Conservation (phyloP, 306 rosid genomes). For the Vigna unguiculata region DNA sequence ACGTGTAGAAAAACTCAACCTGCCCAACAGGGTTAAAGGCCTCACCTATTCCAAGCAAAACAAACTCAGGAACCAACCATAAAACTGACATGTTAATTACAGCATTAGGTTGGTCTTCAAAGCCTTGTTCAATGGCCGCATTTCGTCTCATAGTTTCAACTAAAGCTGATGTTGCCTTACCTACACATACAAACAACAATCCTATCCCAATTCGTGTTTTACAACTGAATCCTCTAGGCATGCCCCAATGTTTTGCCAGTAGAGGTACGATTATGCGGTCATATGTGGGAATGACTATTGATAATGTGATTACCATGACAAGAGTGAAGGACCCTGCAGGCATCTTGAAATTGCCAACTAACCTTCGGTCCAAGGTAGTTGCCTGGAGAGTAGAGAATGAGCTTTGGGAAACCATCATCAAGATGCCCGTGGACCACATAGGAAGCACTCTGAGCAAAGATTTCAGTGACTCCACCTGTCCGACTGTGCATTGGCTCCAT, state of each 20-base stretch:
- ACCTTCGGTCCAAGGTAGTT: slow-evolving; percentile 45
- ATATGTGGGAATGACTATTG: slow-evolving; percentile 40
- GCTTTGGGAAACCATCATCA: slow-evolving; percentile 40
- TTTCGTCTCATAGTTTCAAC: slow-evolving; percentile 49
- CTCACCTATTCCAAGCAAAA: slow-evolving; percentile 48
- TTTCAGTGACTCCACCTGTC: slow-evolving; percentile 62
- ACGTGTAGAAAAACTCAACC: slow-evolving; percentile 54
- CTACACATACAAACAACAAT: slow-evolving; percentile 30
- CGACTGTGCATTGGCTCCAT: slow-evolving; percentile 62
- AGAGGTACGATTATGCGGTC: slow-evolving; percentile 48
- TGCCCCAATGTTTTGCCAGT: slow-evolving; percentile 46
- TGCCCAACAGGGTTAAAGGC: slow-evolving; percentile 52
- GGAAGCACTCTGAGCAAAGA: slow-evolving; percentile 52
- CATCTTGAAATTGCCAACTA: slow-evolving; percentile 45
- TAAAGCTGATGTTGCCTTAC: slow-evolving; percentile 33
- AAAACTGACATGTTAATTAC: slow-evolving; percentile 50
- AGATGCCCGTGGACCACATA: slow-evolving; percentile 61
- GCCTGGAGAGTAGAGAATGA: slow-evolving; percentile 50
- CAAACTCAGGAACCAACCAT: slow-evolving; percentile 53
- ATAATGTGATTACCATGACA: slow-evolving; percentile 43
- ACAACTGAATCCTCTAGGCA: slow-evolving; percentile 42
- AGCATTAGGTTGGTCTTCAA: slow-evolving; percentile 43
- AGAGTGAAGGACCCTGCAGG: slow-evolving; percentile 58
- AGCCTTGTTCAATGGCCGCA: slow-evolving; percentile 42
- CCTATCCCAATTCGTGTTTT: slow-evolving; percentile 53